Conservation (phyloP, 2,329 filamentous ascomycete genomes). For the Cryphonectria parasitica region DNA sequence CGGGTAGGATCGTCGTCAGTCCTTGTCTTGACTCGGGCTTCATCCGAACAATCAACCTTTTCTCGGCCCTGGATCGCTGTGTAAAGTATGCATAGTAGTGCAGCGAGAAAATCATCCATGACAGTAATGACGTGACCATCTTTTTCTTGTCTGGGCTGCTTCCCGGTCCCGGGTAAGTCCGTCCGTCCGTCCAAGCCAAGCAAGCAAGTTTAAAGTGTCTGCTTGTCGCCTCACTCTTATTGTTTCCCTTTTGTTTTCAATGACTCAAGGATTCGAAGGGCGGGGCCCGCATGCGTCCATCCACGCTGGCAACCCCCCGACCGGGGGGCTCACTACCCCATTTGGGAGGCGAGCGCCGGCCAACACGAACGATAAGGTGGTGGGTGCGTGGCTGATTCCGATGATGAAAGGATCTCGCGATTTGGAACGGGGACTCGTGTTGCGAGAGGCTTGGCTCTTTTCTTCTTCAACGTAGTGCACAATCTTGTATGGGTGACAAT, state of each 20-base stretch:
- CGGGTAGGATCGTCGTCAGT: neutral
- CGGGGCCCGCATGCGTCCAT: slow-evolving; percentile 2
- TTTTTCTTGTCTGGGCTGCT: neutral
- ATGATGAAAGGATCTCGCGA: neutral
- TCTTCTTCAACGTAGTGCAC: neutral
- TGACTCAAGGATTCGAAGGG: neutral
- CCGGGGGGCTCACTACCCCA: neutral
- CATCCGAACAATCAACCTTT: neutral
- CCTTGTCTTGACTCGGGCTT: neutral
- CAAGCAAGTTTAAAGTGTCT: too few species aligned
- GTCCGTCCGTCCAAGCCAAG: neutral
- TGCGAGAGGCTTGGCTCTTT: too few species aligned
- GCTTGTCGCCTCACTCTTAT: neutral
- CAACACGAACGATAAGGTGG: neutral
- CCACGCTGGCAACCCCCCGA: neutral
- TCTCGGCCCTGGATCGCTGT: neutral
- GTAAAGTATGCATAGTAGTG: neutral
- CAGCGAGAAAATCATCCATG: neutral
- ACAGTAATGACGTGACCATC: neutral
- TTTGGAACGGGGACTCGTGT: neutral
- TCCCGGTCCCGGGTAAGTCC: neutral
- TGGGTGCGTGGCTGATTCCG: neutral
- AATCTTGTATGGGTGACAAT: neutral
- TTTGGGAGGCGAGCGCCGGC: neutral
- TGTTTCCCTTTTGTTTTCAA: neutral